A percentile compares a stretch with the other conserved stretches of the same genome.
Evolutionary conservation across 345 rosid genomes (phyloP).

Genomic region (Draba incana): DNA sequence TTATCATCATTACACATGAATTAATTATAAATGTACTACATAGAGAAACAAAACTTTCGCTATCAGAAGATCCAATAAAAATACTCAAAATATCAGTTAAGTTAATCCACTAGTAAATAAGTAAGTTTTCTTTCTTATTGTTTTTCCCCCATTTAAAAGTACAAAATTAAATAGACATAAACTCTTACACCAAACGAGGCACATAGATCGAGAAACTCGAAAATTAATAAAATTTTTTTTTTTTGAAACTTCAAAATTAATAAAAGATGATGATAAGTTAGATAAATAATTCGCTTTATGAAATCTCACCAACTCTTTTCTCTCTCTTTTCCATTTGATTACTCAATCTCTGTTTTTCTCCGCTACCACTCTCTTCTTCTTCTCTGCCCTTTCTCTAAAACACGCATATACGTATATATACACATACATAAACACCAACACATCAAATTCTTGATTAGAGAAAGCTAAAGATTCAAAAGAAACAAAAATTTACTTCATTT

Average conservation of each 20-base stretch:
- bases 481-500: background rate
- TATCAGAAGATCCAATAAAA: conserved; percentile 22
- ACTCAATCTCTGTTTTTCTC: conserved; percentile 35
- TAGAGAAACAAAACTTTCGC: conserved; percentile 23
- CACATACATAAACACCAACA: background rate
- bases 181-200: conserved; percentile 39
- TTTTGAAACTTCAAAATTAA: too few species aligned
- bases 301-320: conserved; percentile 43
- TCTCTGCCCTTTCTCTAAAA: conserved; percentile 4
- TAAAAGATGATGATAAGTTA: conserved; percentile 22
- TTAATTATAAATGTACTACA: conserved; percentile 5
- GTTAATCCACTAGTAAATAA: conserved; percentile 26
- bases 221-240: background rate
- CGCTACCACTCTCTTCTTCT: conserved; percentile 21
- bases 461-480: background rate
- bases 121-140: background rate
- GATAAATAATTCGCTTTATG: conserved; percentile 25
- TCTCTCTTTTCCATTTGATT: conserved; percentile 26
- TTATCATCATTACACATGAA: conserved; percentile 18
- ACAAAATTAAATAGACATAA: conserved; percentile 11
- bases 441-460: conserved; percentile 9
- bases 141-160: conserved; percentile 5
- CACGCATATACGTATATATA: conserved; percentile 30
- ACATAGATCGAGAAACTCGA: conserved; percentile 32
- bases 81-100: conserved; percentile 8